Base-by-base conservation (phyloP, 2,329 filamentous ascomycete species). In the Trichothecium roseum region DNA sequence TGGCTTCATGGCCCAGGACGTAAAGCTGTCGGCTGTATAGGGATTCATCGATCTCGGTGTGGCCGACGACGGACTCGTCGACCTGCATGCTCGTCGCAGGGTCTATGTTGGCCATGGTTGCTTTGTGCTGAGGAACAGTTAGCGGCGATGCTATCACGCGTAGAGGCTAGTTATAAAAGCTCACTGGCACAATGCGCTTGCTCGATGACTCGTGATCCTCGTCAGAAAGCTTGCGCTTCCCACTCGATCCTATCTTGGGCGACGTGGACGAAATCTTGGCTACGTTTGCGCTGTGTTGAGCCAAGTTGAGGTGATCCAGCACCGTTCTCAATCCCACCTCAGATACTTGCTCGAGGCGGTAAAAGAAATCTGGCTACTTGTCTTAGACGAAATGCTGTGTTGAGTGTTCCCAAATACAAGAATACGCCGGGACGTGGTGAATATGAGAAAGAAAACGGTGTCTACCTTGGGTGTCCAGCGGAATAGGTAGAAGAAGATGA, bases 21-120 rank as follows among this genome's bases (percentile, higher is more conserved):
- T 82, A 82, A 48, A 83, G 78, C 62, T 83, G 78, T 54, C 78
- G 72, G 55, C 78, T 82, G 66, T 83, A 83, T 48, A 83, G 74
- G 37, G 77, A 78, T 56, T 83, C 78, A 49, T 83, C 78, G 64
- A 83, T 83, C 44, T 80, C 76, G 53, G 54, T 64, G 40, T 60
- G 60, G 45, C 67, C 70, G 28, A 68, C 56, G 37, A 68, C 66
- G 26, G 74, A 70, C 43, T 74, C 67, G 58, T 80, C 76, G 46
- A 80, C 73, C 63, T 79, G 74, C 67, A 80, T 74, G 45, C 70
- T 63, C 49, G 73, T 78, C 49, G 73, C 72, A 45, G 78, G 68
- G 54, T 79, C 73, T 59, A 75, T 64, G 56, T 75, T 68, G 45
- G 67, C 59, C 50, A 72, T 67, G 50, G 67, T 74, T 43, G 61